Evolutionary conservation across 306 rosid species (phyloP).

Genomic region (Quercus glauca): DNA sequence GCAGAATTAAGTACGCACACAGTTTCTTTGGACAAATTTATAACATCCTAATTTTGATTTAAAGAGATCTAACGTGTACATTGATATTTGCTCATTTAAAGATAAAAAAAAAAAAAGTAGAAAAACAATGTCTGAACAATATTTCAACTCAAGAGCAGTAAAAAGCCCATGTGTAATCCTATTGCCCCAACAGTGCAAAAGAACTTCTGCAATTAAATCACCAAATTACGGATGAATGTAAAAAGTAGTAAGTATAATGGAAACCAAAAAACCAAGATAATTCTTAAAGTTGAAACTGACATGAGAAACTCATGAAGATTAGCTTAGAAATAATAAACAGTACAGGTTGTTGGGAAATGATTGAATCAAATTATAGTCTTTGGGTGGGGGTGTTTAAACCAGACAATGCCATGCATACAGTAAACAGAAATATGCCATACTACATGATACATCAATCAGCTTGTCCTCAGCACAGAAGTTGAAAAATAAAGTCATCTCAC

Average conservation of each 20-base stretch:
- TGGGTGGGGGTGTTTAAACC: background rate
- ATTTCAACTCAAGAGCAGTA: background rate
- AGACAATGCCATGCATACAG: background rate
- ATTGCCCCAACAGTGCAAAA: background rate
- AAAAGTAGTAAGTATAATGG: background rate
- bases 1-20: background rate
- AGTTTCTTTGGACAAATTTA: too few species aligned
- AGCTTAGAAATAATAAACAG: background rate
- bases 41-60: background rate
- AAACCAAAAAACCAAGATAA: background rate
- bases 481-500: background rate
- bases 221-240: background rate
- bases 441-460: background rate
- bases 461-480: background rate
- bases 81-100: background rate
- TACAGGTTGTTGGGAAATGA: background rate
- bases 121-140: background rate
- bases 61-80: background rate
- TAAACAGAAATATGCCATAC: too few species aligned
- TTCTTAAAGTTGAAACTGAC: background rate
- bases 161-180: background rate
- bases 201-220: background rate
- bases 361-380: background rate
- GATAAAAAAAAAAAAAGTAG: background rate
- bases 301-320: background rate